Evolutionary conservation across 83 land plant species (phyloP).

Genomic region (Diphasiastrum complanatum): DNA sequence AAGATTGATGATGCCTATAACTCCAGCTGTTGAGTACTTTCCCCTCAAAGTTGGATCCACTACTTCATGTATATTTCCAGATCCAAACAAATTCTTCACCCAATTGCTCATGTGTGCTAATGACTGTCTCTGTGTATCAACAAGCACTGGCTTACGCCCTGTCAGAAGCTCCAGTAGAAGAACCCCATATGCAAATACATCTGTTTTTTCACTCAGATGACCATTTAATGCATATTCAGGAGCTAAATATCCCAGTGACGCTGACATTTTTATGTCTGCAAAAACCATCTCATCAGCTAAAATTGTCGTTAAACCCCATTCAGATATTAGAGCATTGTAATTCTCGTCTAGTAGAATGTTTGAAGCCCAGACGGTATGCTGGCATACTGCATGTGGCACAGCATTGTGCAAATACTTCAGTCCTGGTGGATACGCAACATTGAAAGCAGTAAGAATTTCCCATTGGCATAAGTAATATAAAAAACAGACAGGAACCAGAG

Average conservation of each 20-base stretch:
- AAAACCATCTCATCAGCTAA: slow-evolving; percentile 23
- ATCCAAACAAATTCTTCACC: slow-evolving; percentile 14
- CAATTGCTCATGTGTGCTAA: background rate
- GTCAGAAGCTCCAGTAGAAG: slow-evolving; percentile 26
- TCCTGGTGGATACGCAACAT: too few species aligned
- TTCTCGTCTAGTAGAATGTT: slow-evolving; percentile 23
- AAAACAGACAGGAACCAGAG: too few species aligned
- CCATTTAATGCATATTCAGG: slow-evolving; percentile 21
- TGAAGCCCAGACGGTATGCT: slow-evolving; percentile 19
- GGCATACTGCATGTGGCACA: background rate
- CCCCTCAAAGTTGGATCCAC: slow-evolving; percentile 14
- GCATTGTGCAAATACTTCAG: slow-evolving; percentile 17
- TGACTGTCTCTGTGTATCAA: background rate
- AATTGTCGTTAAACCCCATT: slow-evolving; percentile 14
- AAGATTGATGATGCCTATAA: slow-evolving; percentile 15
- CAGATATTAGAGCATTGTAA: slow-evolving; percentile 22
- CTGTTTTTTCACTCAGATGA: slow-evolving; percentile 6
- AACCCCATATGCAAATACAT: slow-evolving; percentile 25
- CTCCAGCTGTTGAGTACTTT: slow-evolving; percentile 7
- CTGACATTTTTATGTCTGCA: slow-evolving; percentile 13
- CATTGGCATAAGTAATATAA: too few species aligned
- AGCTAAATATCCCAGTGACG: slow-evolving; percentile 24
- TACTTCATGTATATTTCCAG: slow-evolving; percentile 15
- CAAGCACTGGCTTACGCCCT: slow-evolving; percentile 16
- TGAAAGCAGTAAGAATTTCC: too few species aligned